phyloP scores from a whole-genome alignment of 495 filamentous ascomycete species.

The Bacidia gigantensis region DNA sequence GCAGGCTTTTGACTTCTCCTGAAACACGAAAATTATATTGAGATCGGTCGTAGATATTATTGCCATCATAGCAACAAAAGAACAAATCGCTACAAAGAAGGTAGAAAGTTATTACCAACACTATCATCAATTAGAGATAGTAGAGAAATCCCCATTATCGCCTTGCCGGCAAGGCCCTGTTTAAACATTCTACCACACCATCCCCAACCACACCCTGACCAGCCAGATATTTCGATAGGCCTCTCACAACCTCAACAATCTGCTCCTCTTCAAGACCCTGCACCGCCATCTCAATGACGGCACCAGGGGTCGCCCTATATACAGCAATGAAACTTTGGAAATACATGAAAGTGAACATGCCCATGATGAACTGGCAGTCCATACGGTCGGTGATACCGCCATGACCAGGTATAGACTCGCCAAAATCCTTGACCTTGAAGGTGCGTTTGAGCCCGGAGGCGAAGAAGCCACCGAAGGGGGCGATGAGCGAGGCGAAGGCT shows the following conservation, averaged over 20 bases:
- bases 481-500: constrained; percentile 91
- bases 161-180: constrained; percentile 4
- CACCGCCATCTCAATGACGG: constrained; percentile 78
- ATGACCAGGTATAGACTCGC: constrained; percentile 93
- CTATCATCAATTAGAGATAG: neutral
- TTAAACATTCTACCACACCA: constrained; percentile 31
- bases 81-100: neutral
- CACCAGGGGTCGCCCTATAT: constrained; percentile 65
- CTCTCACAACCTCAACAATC: constrained; percentile 76
- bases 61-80: too few relatives aligned
- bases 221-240: constrained; percentile 69
- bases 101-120: neutral
- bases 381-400: constrained; percentile 98
- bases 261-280: constrained; percentile 71
- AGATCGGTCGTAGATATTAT: too few relatives aligned
- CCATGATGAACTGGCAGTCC: constrained; percentile 99
- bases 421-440: constrained; percentile 99
- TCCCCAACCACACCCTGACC: constrained; percentile 64
- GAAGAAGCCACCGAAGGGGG: constrained; percentile 97
- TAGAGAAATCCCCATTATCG: constrained; percentile 17
- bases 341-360: constrained; percentile 95
- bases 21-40: too few relatives aligned
- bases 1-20: too few relatives aligned
- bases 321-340: constrained; percentile 94
- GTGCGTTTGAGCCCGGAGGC: constrained; percentile 95